Evolutionary conservation across 2,329 filamentous ascomycete genomes (phyloP).

Genomic region (Fusarium xyrophilum): DNA sequence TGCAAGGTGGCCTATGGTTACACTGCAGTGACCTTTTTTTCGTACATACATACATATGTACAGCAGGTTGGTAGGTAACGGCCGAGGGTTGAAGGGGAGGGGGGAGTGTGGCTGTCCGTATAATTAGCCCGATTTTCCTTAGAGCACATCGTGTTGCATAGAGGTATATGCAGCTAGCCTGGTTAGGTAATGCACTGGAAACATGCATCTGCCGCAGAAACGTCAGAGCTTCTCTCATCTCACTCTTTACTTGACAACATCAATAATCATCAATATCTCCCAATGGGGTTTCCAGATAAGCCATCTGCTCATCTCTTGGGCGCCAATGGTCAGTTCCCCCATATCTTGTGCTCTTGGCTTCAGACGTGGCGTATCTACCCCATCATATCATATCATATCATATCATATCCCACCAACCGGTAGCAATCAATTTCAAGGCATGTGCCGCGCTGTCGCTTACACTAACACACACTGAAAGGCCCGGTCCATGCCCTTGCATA

Average conservation of each 20-base stretch:
- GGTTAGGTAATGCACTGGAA: conserved; percentile 25
- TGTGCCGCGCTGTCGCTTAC: conserved; percentile 33
- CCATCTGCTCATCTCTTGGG: conserved; percentile 64
- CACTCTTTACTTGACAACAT: not conserved
- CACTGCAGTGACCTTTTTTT: conserved; percentile 22
- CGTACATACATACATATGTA: not conserved
- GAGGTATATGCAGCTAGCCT: conserved; percentile 11
- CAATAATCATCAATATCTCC: conserved; percentile 6
- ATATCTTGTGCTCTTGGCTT: conserved; percentile 13
- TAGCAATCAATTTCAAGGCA: not conserved
- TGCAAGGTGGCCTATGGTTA: conserved; percentile 22
- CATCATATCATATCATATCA: not conserved
- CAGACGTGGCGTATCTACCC: conserved; percentile 23
- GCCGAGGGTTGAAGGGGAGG: not conserved
- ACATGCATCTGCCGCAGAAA: conserved; percentile 20
- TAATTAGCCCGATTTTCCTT: not conserved
- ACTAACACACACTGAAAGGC: conserved; percentile 52
- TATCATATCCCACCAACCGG: not conserved
- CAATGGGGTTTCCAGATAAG: conserved; percentile 56
- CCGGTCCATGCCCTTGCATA: conserved; percentile 77
- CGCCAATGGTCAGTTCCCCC: conserved; percentile 59
- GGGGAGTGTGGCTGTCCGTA: conserved; percentile 9
- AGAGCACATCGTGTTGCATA: not conserved
- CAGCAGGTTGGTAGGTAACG: not conserved
- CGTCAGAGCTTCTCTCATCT: conserved; percentile 21